Percentiles rank a stretch among this genome's conserved stretches.
These are phyloP conservation scores for Colletotrichum gigasporum DNA, from an alignment of 2,329 filamentous ascomycete species.

Conservation along the genomic window DNA sequence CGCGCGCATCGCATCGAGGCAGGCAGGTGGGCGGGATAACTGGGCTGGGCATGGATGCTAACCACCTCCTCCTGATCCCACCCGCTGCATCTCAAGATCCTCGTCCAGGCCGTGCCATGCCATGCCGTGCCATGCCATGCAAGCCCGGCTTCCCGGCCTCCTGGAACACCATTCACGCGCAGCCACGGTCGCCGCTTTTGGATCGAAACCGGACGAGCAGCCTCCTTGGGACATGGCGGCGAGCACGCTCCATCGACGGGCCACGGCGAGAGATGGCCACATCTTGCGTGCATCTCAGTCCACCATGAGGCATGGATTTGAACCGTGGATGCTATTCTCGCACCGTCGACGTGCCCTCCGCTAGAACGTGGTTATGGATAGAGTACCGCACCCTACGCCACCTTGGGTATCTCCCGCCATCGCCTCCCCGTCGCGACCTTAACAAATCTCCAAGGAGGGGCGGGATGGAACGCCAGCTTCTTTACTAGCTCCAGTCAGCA, in stretches of 20 bases:
- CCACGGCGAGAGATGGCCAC: constrained; percentile 15
- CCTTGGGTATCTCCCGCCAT: not conserved
- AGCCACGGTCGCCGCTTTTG: constrained; percentile 22
- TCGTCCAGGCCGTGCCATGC: constrained; percentile 26
- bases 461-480: not conserved
- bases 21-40: constrained; percentile 8
- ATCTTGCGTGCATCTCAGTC: constrained; percentile 29
- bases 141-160: constrained; percentile 24
- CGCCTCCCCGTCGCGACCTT: constrained; percentile 1
- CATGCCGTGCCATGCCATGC: constrained; percentile 26
- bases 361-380: no score
- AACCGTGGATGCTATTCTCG: no score
- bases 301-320: not conserved
- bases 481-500: constrained; percentile 1
- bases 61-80: constrained; percentile 23
- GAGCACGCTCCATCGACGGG: constrained; percentile 12
- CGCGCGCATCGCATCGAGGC: constrained; percentile 23
- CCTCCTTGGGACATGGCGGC: constrained; percentile 24
- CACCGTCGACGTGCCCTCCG: no score
- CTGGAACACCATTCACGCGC: constrained; percentile 28
- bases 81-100: constrained; percentile 32
- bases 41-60: constrained; percentile 24
- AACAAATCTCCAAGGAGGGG: constrained; percentile 10
- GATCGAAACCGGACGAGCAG: constrained; percentile 18
- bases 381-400: not conserved